Conservation (phyloP, 768 basidiomycete genomes). For the Boletus barrowsii region DNA sequence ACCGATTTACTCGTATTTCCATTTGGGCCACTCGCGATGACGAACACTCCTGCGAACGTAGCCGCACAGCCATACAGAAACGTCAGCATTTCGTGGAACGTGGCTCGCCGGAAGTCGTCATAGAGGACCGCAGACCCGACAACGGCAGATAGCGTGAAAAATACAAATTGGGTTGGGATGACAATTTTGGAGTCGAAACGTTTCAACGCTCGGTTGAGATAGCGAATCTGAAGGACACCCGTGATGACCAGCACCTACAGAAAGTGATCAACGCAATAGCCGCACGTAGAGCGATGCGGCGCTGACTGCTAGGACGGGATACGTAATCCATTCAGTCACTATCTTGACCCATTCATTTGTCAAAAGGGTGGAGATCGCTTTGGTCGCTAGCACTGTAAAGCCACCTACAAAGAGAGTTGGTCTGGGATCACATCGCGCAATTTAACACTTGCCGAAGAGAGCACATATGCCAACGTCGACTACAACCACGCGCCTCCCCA, state of each 20-base stretch:
- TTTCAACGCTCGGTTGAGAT: slow-evolving; percentile 85
- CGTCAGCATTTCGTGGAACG: slow-evolving; percentile 77
- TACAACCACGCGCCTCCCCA: slow-evolving; percentile 68
- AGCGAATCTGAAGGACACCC: slow-evolving; percentile 80
- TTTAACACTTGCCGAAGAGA: slow-evolving; percentile 55
- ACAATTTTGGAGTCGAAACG: slow-evolving; percentile 93
- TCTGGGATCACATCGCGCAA: not conserved
- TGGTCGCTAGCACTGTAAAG: slow-evolving; percentile 92
- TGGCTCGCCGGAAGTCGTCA: slow-evolving; percentile 83
- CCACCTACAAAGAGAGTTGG: slow-evolving; percentile 51
- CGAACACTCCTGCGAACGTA: slow-evolving; percentile 88
- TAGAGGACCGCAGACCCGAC: slow-evolving; percentile 91
- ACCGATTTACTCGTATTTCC: slow-evolving; percentile 26
- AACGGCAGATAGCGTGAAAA: slow-evolving; percentile 92
- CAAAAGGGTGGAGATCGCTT: slow-evolving; percentile 84
- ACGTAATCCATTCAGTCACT: slow-evolving; percentile 79
- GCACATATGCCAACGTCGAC: slow-evolving; percentile 90
- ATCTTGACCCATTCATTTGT: slow-evolving; percentile 75
- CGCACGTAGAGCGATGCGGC: not conserved
- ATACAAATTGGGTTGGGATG: slow-evolving; percentile 92
- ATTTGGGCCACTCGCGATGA: slow-evolving; percentile 68
- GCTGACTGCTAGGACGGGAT: slow-evolving; percentile 69
- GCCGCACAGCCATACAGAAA: slow-evolving; percentile 85
- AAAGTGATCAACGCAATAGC: slow-evolving; percentile 6
- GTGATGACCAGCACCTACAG: slow-evolving; percentile 64